Percentiles rank a stretch among this genome's conserved stretches.
These are phyloP conservation scores for Leptoxyphium fumago DNA, from an alignment of 2,329 filamentous ascomycete species.

Conservation along the genomic window DNA sequence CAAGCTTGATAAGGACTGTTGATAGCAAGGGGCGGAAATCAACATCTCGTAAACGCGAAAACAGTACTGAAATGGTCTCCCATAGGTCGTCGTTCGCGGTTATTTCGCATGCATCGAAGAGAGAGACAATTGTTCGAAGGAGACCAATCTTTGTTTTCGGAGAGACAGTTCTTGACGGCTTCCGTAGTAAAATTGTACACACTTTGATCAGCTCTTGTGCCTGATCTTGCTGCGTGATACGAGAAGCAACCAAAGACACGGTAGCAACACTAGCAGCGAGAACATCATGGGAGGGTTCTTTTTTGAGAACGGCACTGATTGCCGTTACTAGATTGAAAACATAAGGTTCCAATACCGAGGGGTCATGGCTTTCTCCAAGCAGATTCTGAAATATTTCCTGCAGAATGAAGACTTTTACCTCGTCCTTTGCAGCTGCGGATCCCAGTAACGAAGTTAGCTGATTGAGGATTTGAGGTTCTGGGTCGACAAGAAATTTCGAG, in stretches of 20 bases:
- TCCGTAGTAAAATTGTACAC: slow-evolving; percentile 64
- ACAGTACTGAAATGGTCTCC: slow-evolving; percentile 62
- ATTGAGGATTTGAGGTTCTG: slow-evolving; percentile 45
- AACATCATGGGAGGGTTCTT: slow-evolving; percentile 53
- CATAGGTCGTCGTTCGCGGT: slow-evolving; percentile 37
- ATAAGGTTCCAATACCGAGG: slow-evolving; percentile 46
- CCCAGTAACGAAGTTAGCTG: slow-evolving; percentile 59
- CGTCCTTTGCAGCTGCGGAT: slow-evolving; percentile 62
- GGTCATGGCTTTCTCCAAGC: slow-evolving; percentile 43
- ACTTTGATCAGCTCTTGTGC: slow-evolving; percentile 67
- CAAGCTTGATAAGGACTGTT: slow-evolving; percentile 56
- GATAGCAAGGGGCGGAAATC: slow-evolving; percentile 61
- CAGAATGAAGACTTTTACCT: slow-evolving; percentile 72
- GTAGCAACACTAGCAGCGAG: slow-evolving; percentile 66
- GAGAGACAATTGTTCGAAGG: slow-evolving; percentile 65
- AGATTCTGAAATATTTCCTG: slow-evolving; percentile 57
- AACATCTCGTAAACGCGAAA: slow-evolving; percentile 78
- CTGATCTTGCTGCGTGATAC: slow-evolving; percentile 53
- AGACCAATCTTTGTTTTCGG: slow-evolving; percentile 72
- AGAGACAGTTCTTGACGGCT: slow-evolving; percentile 70
- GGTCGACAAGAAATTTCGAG: slow-evolving; percentile 53
- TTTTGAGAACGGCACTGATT: slow-evolving; percentile 39
- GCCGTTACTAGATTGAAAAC: slow-evolving; percentile 49
- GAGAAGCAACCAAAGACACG: slow-evolving; percentile 58
- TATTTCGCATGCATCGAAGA: slow-evolving; percentile 25